phyloP scores from a whole-genome alignment of 2,329 filamentous ascomycete species.

The Aspergillus ustus region DNA sequence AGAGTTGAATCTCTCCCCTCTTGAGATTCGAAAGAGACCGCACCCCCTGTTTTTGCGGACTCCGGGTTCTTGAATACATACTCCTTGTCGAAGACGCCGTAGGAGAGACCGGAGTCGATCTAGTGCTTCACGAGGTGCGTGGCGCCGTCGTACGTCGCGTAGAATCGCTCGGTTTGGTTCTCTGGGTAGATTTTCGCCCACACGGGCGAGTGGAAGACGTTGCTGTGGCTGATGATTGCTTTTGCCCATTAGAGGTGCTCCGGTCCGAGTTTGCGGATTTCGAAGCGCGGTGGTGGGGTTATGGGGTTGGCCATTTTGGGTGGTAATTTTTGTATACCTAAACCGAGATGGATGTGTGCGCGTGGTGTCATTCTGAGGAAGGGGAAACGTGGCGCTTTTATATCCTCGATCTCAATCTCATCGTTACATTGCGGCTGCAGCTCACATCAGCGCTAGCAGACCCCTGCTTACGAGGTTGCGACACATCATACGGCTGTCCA shows the following conservation, averaged over 20 bases:
- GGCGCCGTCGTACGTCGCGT: not conserved
- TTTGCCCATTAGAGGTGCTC: constrained; percentile 17
- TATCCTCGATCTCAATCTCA: not conserved
- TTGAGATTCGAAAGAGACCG: constrained; percentile 3
- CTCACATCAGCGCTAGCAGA: not conserved
- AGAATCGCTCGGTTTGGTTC: constrained; percentile 3
- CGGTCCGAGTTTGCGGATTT: constrained; percentile 10
- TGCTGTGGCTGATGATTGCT: constrained; percentile 14
- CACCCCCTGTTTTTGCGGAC: constrained; percentile 2
- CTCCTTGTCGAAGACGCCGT: constrained; percentile 17
- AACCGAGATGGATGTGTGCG: not conserved
- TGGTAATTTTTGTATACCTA: no score
- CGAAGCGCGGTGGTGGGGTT: constrained; percentile 2
- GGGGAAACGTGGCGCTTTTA: no score
- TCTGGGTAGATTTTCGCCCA: constrained; percentile 7
- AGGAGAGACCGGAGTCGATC: constrained; percentile 12
- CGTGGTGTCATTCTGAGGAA: not conserved
- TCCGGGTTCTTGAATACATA: constrained; percentile 12
- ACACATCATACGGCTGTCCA: no score
- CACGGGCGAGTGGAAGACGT: constrained; percentile 11
- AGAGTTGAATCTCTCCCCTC: not conserved
- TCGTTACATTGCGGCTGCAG: not conserved
- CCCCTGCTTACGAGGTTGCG: no score
- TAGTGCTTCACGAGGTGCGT: constrained; percentile 9
- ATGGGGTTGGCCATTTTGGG: not conserved